Evolutionary conservation across 257 asterid species (phyloP), one percentile per base, ranked within the genome.

Genomic region (Jaltomata sinuosa): DNA sequence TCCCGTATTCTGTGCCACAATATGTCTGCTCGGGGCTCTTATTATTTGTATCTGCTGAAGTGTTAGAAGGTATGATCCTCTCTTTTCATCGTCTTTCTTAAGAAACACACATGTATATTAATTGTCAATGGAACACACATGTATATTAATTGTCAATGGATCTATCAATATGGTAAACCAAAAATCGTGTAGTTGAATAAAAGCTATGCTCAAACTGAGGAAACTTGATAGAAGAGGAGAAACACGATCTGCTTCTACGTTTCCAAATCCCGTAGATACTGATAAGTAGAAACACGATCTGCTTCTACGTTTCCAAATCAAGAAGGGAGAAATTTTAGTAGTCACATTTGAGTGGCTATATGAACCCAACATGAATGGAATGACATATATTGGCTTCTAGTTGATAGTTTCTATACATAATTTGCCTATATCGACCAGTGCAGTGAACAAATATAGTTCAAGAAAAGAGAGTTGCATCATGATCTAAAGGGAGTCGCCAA

Each of bases 11-110:
- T 3, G 93, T 89, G 59, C 94, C 94, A 9, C 98, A 94, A 71
- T 94, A 94, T 10, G 90, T 94, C 27, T 72, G 90, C 79, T 94
- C 97, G 22, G 98, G 94, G 25, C 86, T 94, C 45, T 84, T 94
- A 49, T 91, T 94, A 40, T 94, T 94, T 32, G 98, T 94, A 34
- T 92, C 97, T 6, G 98, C 98, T 82, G 97, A 91, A 92, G 98
- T 94, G 83, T 90, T 94, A 27, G 98, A 94, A 91, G 97, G 98
- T 91, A 50, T 68, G 59, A 64, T 61, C 79, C 32, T 34, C 18
- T n/a, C 21, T 11, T n/a, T 19, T 21, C 12, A 2, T 29, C 7
- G 32, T 29, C 84, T 59, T 76, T 16, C 81, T 76, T 76, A 8
- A 74, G 14, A 74, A 42, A 14, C 27, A 38, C 9, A 5, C 12